Evolutionary conservation across 2,329 filamentous ascomycete genomes (phyloP).

Genomic region (Diaporthe ilicicola): DNA sequence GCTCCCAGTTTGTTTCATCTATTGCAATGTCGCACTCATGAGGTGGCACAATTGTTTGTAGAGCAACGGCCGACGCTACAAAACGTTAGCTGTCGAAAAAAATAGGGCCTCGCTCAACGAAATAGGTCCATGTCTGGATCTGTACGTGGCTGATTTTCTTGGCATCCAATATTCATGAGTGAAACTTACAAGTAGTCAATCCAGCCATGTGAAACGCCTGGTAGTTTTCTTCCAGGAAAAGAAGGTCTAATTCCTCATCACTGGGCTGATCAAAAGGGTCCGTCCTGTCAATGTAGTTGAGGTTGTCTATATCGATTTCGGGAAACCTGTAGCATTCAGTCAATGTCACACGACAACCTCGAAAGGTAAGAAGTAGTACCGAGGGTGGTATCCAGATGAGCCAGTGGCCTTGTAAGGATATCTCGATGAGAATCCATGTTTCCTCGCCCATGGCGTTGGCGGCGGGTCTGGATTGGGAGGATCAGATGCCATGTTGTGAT

Average conservation of each 20-base stretch:
- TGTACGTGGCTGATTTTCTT: background rate
- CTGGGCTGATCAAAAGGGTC: no score
- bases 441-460: background rate
- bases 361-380: background rate
- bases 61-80: background rate
- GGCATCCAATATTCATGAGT: no score
- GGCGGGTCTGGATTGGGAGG: background rate
- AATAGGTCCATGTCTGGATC: background rate
- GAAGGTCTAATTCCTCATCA: background rate
- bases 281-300: no score
- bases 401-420: background rate
- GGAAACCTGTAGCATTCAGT: background rate
- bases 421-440: background rate
- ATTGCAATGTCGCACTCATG: background rate
- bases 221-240: background rate
- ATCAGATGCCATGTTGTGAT: background rate
- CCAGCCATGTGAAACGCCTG: background rate
- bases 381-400: background rate
- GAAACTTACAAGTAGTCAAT: background rate
- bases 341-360: background rate
- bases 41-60: background rate
- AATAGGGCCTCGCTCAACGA: background rate
- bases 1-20: background rate
- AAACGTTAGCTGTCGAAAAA: background rate
- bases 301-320: background rate